Evolutionary conservation across 1,139 yeast genomes (phyloP).

Genomic region (Sugiyamaella paludigena): DNA sequence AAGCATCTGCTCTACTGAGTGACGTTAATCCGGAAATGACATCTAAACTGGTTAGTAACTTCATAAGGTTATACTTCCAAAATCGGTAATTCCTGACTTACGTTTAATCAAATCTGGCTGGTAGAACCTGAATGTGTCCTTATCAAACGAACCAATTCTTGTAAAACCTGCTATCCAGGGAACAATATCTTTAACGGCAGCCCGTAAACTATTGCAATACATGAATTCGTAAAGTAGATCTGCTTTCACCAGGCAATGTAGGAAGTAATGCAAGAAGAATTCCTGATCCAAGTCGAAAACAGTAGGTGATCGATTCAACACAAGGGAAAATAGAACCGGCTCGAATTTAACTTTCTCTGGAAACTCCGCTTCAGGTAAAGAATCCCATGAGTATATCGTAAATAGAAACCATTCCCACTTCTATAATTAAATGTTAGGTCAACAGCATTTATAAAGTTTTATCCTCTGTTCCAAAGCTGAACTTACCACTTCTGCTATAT

Average conservation of each 20-base stretch:
- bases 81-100: neutral
- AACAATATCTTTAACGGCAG: neutral
- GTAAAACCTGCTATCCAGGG: slow-evolving; percentile 5
- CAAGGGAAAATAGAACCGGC: slow-evolving; percentile 16
- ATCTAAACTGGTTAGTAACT: slow-evolving; percentile 1
- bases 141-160: slow-evolving; percentile 3
- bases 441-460: too few relatives aligned
- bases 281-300: slow-evolving; percentile 1
- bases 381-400: slow-evolving; percentile 19
- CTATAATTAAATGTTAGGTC: slow-evolving; percentile 3
- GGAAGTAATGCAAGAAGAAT: slow-evolving; percentile 4
- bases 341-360: slow-evolving; percentile 8
- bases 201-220: slow-evolving; percentile 2
- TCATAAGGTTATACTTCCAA: neutral
- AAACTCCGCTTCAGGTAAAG: slow-evolving; percentile 4
- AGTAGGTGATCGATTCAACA: slow-evolving; percentile 8
- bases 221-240: slow-evolving; percentile 11
- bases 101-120: slow-evolving; percentile 5
- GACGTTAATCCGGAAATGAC: neutral
- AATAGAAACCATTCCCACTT: slow-evolving; percentile 18
- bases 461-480: neutral
- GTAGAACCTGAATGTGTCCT: slow-evolving; percentile 1
- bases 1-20: slow-evolving; percentile 1
- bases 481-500: slow-evolving; percentile 10
- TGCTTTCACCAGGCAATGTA: slow-evolving; percentile 12